Base-by-base conservation (phyloP, 2,329 filamentous ascomycete genomes). In the Alternaria conjuncta region DNA sequence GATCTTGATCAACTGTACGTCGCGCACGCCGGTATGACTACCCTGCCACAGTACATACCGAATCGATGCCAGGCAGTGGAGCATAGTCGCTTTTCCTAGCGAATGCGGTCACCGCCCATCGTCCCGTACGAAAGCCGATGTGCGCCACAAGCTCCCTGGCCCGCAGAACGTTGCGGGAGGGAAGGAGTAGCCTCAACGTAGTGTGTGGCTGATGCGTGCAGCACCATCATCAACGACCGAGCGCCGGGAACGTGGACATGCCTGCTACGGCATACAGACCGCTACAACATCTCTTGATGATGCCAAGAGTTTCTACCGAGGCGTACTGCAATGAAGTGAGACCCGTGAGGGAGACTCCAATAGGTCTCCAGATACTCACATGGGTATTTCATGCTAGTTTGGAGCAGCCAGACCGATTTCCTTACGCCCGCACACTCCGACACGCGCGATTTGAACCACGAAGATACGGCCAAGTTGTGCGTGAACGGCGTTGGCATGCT, bases 11-110 rank as follows among this genome's bases (percentile, higher is more conserved):
- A 45, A 46, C 41, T 36, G 28, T 44, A 45, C 50, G 36, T 67
- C 61, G 66, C 61, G 54, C 57, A 62, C 60, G 55, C 63, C 60
- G 55, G 44, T 20, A 36, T 43, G 10, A 53, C 18, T 43, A 47
- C 45, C 45, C 18, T 51, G 51, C 44, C 50, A 47, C 61, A 68
- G 56, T 45, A 53, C 41, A 53, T 26, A 30, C 43, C 36, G 60
- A 60, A 28, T 30, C 58, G 41, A 47, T 28, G 44, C 20, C 44
- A 61, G 41, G 21, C 55, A 47, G 54, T 54, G 59, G 36, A 65
- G 30, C 45, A 56, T 55, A 25, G 13, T 55, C 49, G 43, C 53
- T 43, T 56, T 26, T 23, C 55, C 26, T 43, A 15, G 49, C 44
- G 53, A 63, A 57, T 45, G 30, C 54, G 25, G 57, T 57, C 23